Evolutionary conservation across 164 flowering plant species (phyloP).

Genomic region (Liquidambar formosana): DNA sequence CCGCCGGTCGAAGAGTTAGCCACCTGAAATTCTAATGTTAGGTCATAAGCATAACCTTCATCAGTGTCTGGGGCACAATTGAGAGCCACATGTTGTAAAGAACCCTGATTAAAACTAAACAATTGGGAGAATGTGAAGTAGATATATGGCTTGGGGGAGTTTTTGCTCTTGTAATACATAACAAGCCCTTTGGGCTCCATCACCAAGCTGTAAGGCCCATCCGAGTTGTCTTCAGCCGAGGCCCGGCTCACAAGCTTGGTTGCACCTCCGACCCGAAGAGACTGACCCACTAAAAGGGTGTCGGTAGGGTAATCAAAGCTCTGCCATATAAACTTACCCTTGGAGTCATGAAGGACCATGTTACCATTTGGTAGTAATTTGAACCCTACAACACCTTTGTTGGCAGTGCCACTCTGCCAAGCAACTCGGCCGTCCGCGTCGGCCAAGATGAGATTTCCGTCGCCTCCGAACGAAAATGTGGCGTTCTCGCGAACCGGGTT

Average conservation of each 20-base stretch:
- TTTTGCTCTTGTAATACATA: slow-evolving; percentile 25
- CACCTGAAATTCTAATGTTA: background rate
- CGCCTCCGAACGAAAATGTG: slow-evolving; percentile 30
- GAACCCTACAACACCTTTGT: slow-evolving; percentile 49
- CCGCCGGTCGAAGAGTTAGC: background rate
- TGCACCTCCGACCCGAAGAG: slow-evolving; percentile 21
- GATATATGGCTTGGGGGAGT: slow-evolving; percentile 19
- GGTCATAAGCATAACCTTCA: slow-evolving; percentile 11
- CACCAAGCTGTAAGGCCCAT: slow-evolving; percentile 44
- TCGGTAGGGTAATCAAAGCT: slow-evolving; percentile 59
- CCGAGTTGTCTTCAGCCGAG: slow-evolving; percentile 21
- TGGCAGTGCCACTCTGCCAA: slow-evolving; percentile 59
- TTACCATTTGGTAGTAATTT: slow-evolving; percentile 47
- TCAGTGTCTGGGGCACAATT: slow-evolving; percentile 5
- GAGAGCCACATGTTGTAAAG: slow-evolving; percentile 13
- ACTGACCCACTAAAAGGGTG: slow-evolving; percentile 56
- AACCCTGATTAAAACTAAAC: background rate
- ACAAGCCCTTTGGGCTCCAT: slow-evolving; percentile 33
- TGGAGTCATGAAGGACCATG: slow-evolving; percentile 44
- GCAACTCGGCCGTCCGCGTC: slow-evolving; percentile 44
- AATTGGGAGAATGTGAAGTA: slow-evolving; percentile 18
- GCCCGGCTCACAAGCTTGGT: slow-evolving; percentile 43
- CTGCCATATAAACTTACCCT: slow-evolving; percentile 50
- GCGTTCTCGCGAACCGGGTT: slow-evolving; percentile 50
- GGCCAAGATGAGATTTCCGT: slow-evolving; percentile 60